Evolutionary conservation across 768 basidiomycete species (phyloP).

Genomic region (Trichaptum fuscoviolaceum): DNA sequence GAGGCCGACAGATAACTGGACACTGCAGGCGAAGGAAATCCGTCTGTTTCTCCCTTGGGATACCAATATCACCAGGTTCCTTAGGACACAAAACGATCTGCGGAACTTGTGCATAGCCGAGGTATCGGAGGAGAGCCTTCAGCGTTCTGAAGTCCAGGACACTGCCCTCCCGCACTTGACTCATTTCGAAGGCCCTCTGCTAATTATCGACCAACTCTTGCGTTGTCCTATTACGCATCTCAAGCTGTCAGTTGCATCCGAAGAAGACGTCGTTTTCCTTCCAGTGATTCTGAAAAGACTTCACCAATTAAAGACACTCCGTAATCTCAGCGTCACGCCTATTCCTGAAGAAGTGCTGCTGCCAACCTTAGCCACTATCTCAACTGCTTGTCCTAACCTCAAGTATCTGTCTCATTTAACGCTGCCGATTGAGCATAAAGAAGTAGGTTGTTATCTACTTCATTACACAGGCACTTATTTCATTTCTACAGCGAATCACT

Average conservation of each 20-base stretch:
- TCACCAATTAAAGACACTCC: not conserved
- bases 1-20: not conserved
- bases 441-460: not conserved
- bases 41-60: not conserved
- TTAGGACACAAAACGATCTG: not conserved
- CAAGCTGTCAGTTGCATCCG: not conserved
- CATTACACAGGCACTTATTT: not conserved
- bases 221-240: not conserved
- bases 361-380: not conserved
- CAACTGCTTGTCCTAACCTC: not conserved
- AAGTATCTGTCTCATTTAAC: not conserved
- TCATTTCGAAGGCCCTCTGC: not conserved
- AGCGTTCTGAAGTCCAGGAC: not conserved
- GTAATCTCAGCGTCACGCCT: not conserved
- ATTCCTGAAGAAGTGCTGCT: not conserved
- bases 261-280: not conserved
- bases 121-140: not conserved
- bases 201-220: not conserved
- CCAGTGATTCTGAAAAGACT: not conserved
- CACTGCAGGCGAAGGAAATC: not conserved
- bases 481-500: not conserved
- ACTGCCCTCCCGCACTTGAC: not conserved
- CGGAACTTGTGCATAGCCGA: not conserved
- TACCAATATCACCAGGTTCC: not conserved
- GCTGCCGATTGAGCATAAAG: not conserved